These are phyloP conservation scores for Boletus vinaceobasis DNA, from an alignment of 768 basidiomycete species.

Conservation along the genomic window DNA sequence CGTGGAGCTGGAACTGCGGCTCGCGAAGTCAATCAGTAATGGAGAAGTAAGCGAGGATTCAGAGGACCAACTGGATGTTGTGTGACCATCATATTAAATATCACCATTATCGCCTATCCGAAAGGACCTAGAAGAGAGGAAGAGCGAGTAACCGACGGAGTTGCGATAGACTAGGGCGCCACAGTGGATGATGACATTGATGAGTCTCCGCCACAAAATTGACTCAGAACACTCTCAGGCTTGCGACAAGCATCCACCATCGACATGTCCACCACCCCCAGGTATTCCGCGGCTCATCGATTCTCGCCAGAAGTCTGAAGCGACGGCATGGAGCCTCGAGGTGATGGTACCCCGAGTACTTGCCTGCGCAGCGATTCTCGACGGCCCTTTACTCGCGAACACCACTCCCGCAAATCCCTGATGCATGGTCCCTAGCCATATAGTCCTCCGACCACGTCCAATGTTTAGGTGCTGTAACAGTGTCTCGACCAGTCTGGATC, in stretches of 20 bases:
- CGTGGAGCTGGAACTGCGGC: too few species aligned
- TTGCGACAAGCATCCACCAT: background rate
- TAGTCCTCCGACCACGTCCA: background rate
- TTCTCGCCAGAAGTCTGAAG: background rate
- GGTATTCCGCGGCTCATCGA: background rate
- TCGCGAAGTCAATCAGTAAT: too few species aligned
- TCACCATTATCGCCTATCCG: too few species aligned
- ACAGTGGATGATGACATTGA: background rate
- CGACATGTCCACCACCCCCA: background rate
- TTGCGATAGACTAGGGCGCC: too few species aligned
- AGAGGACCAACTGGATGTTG: too few species aligned
- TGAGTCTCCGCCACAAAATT: background rate
- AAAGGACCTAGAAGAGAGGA: background rate
- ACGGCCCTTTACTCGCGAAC: background rate
- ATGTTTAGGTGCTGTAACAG: background rate
- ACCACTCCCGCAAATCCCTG: constrained; percentile 3
- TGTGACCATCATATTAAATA: too few species aligned
- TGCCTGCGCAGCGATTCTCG: background rate
- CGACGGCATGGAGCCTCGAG: background rate
- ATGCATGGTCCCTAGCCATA: background rate
- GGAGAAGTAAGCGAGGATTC: too few species aligned
- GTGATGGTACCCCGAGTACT: background rate
- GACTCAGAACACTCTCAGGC: background rate
- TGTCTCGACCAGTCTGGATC: background rate
- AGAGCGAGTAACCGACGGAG: background rate